Evolutionary conservation across 106 monocot genomes (phyloP), one percentile per base, ranked within the genome.

Genomic region (Vanilla planifolia): DNA sequence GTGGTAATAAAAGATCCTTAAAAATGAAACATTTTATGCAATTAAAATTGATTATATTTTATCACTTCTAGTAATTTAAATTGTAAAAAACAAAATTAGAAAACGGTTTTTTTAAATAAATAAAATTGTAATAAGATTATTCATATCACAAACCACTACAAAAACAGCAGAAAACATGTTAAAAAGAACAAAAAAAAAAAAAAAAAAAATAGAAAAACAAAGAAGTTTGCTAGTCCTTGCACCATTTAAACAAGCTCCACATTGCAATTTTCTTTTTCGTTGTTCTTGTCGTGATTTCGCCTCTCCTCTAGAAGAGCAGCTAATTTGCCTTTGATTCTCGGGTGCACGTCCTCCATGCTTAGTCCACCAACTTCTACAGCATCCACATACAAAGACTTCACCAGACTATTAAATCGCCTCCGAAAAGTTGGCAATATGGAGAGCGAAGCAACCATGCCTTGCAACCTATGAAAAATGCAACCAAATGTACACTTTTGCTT

Each of bases 341-440:
- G 45, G 0, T 32, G 35, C 11, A 20, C 9, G 13, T 56, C 74
- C 44, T 29, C 3, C 22, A 25, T 32, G 42, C 16, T 61, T 14
- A 58, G 43, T 8, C 42, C 53, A 32, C 71, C 72, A 20, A 41
- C 40, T 60, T 72, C 48, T 32, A 76, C 26, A 44, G 69, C 71
- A 10, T 79, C 71, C 20, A 69, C 28, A 66, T 72, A 79, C 55
- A 84, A 66, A 21, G 75, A 14, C 68, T 84, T 84, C 15, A 79
- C 69, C 51, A 84, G 42, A 63, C 56, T 67, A 21, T 11, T 69
- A 62, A 84, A 84, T 0, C 79, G 48, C 23, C 84, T 51, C 15
- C 79, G 47, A 46, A 84, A 84, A 42, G 70, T 74, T 3, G 84
- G 84, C 19, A 79, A 26, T 24, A 79, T 20, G 1, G 84, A 72